A percentile compares a stretch with the other conserved stretches of the same genome.
Evolutionary conservation across 1,139 yeast genomes (phyloP).

Genomic region (Scheffersomyces titani): DNA sequence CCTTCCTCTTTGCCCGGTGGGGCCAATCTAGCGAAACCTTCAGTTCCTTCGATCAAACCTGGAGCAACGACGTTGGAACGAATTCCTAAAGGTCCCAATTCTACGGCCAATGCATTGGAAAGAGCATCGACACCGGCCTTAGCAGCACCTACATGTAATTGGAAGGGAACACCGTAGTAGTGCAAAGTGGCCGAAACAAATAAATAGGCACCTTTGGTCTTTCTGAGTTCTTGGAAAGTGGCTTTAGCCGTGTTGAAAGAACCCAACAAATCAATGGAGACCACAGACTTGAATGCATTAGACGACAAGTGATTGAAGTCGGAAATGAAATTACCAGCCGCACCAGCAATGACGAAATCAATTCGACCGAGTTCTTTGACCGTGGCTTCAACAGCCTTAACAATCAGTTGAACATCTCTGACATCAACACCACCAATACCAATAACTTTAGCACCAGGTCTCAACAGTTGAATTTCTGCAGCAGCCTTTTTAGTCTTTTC

Average conservation of each 20-base stretch:
- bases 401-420: conserved; percentile 59
- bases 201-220: conserved; percentile 68
- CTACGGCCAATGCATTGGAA: conserved; percentile 80
- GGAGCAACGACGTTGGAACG: conserved; percentile 85
- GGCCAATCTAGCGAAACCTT: conserved; percentile 66
- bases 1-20: conserved; percentile 26
- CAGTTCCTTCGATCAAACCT: conserved; percentile 80
- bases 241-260: conserved; percentile 88
- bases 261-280: conserved; percentile 82
- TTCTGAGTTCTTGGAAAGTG: conserved; percentile 60
- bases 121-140: conserved; percentile 92
- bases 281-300: conserved; percentile 85
- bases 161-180: conserved; percentile 84
- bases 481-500: conserved; percentile 69
- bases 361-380: conserved; percentile 68
- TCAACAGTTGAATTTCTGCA: conserved; percentile 54
- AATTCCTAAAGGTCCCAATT: conserved; percentile 84
- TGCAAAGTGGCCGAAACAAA: conserved; percentile 88
- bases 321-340: conserved; percentile 89
- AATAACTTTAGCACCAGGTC: conserved; percentile 63
- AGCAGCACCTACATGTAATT: conserved; percentile 87
- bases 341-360: conserved; percentile 89
- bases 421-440: conserved; percentile 78
- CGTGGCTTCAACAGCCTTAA: conserved; percentile 62
- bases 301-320: conserved; percentile 77